Conservation (phyloP, 129 eudicot genomes). For the Escallonia rubra region DNA sequence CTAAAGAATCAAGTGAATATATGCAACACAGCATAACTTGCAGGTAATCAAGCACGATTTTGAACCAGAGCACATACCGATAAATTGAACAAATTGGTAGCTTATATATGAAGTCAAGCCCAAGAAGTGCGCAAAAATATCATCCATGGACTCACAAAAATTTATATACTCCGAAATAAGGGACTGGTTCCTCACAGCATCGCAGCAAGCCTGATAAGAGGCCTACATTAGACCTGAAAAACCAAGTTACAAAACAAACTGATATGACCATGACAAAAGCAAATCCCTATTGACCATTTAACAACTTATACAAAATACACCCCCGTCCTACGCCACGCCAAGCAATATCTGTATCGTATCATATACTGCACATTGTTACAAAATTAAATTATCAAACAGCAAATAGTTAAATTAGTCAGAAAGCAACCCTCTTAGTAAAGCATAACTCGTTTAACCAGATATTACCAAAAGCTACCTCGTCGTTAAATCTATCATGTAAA, state of each 20-base stretch:
- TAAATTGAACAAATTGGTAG: conserved; percentile 45
- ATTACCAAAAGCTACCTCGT: background rate
- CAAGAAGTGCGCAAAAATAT: conserved; percentile 56
- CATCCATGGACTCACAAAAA: conserved; percentile 49
- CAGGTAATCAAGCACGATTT: background rate
- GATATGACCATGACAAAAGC: background rate
- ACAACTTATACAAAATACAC: background rate
- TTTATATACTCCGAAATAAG: conserved; percentile 17
- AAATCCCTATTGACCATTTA: background rate
- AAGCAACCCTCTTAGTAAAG: background rate
- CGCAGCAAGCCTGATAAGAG: conserved; percentile 29
- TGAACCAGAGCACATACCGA: conserved; percentile 47
- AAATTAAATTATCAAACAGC: background rate
- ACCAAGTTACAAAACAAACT: background rate
- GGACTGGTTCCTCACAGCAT: conserved; percentile 17
- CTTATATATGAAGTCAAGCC: conserved; percentile 60
- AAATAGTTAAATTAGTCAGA: background rate
- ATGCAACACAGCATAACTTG: background rate
- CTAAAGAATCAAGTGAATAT: background rate
- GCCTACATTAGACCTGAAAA: conserved; percentile 17
- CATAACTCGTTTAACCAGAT: background rate
- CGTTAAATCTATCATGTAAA: too few relatives aligned
- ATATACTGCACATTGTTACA: too few relatives aligned
- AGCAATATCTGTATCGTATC: too few relatives aligned
- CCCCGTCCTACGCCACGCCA: background rate